Base-by-base conservation (phyloP, 2,329 filamentous ascomycete genomes). In the Cryphonectria naterciae region DNA sequence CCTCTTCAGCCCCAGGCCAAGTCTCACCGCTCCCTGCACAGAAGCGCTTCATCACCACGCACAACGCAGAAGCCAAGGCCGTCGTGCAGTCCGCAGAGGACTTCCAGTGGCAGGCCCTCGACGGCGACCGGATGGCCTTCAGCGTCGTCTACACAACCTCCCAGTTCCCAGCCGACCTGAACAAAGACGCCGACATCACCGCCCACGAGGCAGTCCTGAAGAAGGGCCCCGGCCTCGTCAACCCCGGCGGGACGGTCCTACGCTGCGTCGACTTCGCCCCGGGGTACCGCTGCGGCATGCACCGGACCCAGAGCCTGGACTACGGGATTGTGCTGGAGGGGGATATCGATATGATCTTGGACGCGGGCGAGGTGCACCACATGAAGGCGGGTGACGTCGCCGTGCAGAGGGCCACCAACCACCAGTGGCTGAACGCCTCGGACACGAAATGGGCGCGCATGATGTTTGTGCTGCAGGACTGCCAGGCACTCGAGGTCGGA, bases 141-240 rank as follows among this genome's bases (percentile, higher is more conserved):
- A 28, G 32, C 39, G 62, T 65, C 41, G 62, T 41, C 25, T 65
- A 65, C 39, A 65, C 62, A 17, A 65, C 62, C 25, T 37, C 62
- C 19, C 46, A 49, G 22, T 65, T 65, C 41, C 62, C 62, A 15
- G 62, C 62, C 25, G 62, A 65, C n/a, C 37, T 65, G 17, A 65
- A 41, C 62, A 41, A 25, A 71, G 80, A 85, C 69, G 75, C 80
- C 68, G 86, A 88, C 75, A 77, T 87, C n/a, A 74, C 76, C 10
- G 46, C 46, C 8, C 46, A 49, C 46, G 19, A 49, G 7, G 22
- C 46, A 8, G 46, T n/a, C 7, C n/a, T 49, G 46, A n/a, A 49
- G 78, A 79, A 7, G 86, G 88, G 76, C 77, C 81, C 41, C 22
- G 74, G 74, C 2, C 70, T 76, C 35, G 75, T 76, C 32, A 60